A percentile compares a stretch with the other conserved stretches of the same genome.
These are phyloP conservation scores for Phytophthora pinifolia DNA, from an alignment of 352 stramenopile species.

Conservation along the genomic window DNA sequence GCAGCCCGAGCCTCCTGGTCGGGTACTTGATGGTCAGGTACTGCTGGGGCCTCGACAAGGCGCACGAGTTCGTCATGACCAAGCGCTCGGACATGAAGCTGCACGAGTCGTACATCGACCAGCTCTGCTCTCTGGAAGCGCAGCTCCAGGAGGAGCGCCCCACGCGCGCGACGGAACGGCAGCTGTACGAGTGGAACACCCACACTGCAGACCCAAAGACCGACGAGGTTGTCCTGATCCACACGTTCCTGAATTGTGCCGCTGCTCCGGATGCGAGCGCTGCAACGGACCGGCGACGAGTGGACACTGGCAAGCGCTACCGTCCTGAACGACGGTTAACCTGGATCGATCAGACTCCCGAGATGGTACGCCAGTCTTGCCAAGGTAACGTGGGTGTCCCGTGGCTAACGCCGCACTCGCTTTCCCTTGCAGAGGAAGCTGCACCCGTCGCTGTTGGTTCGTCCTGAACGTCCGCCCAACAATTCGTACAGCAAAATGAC, in stretches of 20 bases:
- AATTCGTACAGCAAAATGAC: constrained; percentile 76
- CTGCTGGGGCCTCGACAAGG: constrained; percentile 92
- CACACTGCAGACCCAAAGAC: constrained; percentile 41
- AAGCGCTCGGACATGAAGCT: constrained; percentile 89
- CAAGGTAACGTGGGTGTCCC: neutral
- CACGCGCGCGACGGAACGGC: constrained; percentile 48
- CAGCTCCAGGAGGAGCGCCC: constrained; percentile 59
- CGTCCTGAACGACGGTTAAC: constrained; percentile 36
- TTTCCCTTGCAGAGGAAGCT: constrained; percentile 46
- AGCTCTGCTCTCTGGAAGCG: constrained; percentile 64
- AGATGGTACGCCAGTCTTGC: constrained; percentile 45
- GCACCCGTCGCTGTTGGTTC: constrained; percentile 49
- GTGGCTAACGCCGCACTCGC: constrained; percentile 2
- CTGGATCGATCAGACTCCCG: constrained; percentile 71
- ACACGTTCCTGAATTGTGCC: constrained; percentile 74
- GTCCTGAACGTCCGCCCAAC: constrained; percentile 72
- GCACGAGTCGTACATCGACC: constrained; percentile 74
- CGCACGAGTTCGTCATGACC: constrained; percentile 87
- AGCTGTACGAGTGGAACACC: constrained; percentile 73
- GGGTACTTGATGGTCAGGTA: constrained; percentile 94
- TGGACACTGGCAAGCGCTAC: constrained; percentile 24
- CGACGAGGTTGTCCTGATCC: constrained; percentile 75
- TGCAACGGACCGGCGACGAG: constrained; percentile 13
- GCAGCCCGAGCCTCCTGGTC: constrained; percentile 84
- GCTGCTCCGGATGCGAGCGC: constrained; percentile 15